A percentile compares a stretch with the other conserved stretches of the same genome.
Conservation (phyloP, 768 basidiomycete genomes). For the Russula sp. region DNA sequence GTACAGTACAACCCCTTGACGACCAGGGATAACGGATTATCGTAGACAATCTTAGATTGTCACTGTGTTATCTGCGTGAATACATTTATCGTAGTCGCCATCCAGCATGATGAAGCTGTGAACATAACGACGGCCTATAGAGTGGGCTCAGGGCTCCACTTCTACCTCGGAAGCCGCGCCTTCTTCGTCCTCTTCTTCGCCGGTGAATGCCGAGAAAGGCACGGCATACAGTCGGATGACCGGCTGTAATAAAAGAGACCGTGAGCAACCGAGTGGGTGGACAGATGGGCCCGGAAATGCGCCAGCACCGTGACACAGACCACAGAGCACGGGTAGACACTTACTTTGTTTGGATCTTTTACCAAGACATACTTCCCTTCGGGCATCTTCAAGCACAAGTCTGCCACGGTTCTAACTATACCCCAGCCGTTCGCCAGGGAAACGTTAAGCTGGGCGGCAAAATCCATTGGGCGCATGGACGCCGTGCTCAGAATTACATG, state of each 20-base stretch:
- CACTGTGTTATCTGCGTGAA: slow-evolving; percentile 11
- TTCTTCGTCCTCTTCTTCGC: slow-evolving; percentile 67
- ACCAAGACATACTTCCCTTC: slow-evolving; percentile 98
- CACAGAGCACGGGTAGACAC: slow-evolving; percentile 32
- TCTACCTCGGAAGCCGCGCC: slow-evolving; percentile 45
- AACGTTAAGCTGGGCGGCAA: slow-evolving; percentile 92
- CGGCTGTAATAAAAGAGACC: slow-evolving; percentile 52
- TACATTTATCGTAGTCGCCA: slow-evolving; percentile 10
- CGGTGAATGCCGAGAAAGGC: slow-evolving; percentile 82
- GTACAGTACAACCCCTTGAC: not conserved
- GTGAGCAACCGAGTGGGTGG: slow-evolving; percentile 23
- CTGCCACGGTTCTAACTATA: slow-evolving; percentile 92
- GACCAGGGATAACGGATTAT: not conserved
- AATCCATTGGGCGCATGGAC: slow-evolving; percentile 91
- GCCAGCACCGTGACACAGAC: slow-evolving; percentile 10
- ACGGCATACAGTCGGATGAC: slow-evolving; percentile 92
- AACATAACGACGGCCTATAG: slow-evolving; percentile 1
- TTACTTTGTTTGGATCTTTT: slow-evolving; percentile 96
- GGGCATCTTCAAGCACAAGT: slow-evolving; percentile 93
- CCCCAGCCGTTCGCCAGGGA: slow-evolving; percentile 98
- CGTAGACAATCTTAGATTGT: not conserved
- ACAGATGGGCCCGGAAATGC: slow-evolving; percentile 1
- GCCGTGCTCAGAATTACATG: slow-evolving; percentile 95
- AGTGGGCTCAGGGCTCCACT: slow-evolving; percentile 36
- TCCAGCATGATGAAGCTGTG: slow-evolving; percentile 5